Conservation (phyloP, 768 basidiomycete species). For the Pisolithus microcarpus region DNA sequence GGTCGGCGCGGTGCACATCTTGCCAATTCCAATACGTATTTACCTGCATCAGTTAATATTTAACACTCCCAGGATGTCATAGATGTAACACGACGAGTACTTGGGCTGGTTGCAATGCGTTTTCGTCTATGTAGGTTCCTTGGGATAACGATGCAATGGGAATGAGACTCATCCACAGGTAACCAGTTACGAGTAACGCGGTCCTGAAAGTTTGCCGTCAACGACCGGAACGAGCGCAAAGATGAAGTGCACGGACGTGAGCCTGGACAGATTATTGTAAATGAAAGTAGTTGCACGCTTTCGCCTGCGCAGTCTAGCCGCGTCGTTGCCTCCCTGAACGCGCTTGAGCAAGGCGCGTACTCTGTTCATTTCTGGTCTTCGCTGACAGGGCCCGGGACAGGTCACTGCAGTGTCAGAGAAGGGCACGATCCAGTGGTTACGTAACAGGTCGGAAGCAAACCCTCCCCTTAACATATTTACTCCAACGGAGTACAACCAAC, state of each 20-base stretch:
- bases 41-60: constrained; percentile 45
- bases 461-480: no score
- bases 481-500: not conserved
- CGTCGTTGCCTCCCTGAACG: constrained; percentile 25
- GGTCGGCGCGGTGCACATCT: constrained; percentile 82
- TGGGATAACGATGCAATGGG: constrained; percentile 61
- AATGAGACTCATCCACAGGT: constrained; percentile 78
- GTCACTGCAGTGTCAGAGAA: not conserved
- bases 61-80: not conserved
- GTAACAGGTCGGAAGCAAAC: no score
- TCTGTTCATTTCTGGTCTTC: constrained; percentile 17
- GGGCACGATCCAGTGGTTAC: not conserved
- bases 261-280: constrained; percentile 24
- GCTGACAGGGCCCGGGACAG: not conserved
- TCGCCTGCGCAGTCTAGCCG: constrained; percentile 41
- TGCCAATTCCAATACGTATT: constrained; percentile 89
- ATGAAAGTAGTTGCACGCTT: constrained; percentile 30
- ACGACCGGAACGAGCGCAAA: constrained; percentile 2
- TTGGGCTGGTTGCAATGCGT: constrained; percentile 89
- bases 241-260: constrained; percentile 17
- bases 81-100: constrained; percentile 33
- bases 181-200: constrained; percentile 54
- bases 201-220: constrained; percentile 34
- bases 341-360: constrained; percentile 12
- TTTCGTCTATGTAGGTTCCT: constrained; percentile 85